Evolutionary conservation across 2,329 filamentous ascomycete genomes (phyloP), one percentile per base, ranked within the genome.

Genomic region (Cytospora chrysosperma): DNA sequence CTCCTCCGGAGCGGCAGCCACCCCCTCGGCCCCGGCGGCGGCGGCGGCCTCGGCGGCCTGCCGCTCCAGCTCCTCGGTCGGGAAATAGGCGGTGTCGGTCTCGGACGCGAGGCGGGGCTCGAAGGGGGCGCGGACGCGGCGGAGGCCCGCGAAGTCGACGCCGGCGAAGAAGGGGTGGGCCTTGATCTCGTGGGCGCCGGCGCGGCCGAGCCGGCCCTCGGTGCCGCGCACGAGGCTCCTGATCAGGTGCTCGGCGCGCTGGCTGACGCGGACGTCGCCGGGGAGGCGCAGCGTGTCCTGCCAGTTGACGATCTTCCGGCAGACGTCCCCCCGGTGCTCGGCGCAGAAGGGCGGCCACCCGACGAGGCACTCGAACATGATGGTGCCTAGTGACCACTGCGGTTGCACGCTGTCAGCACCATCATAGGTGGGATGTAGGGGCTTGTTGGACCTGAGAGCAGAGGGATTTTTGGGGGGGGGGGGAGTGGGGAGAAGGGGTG

Each of bases 291-390:
- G 78, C 68, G 88, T 87, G 67, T 89, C 83, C 34, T 85, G 86
- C 89, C 89, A 92, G 76, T 91, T 90, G 67, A 92, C 87, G 73
- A 92, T 92, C 80, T 92, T 92, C 55, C 89, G 85, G 75, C 92
- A 92, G 10, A 89, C 92, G 73, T 92, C 89, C 72, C 89, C 88
- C 13, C 87, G 84, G 72, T 92, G 88, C 72, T 92, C 89, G 10
- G 89, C 89, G 74, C 89, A 92, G 81, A 93, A 93, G 56, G 90
- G 90, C 56, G 90, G 90, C 88, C 90, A 93, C 65, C 90, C 90
- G 69, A 93, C 89, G 68, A 93, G 81, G 75, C 90, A 93, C 73
- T 93, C 90, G 70, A 93, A 93, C 89, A 93, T 92, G 75, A 93
- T 93, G 30, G 90, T 91, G 65, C 90, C 90, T 32, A 92, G 82